These are phyloP conservation scores for Hericium erinaceus DNA, from an alignment of 768 basidiomycete genomes.

Conservation along the genomic window DNA sequence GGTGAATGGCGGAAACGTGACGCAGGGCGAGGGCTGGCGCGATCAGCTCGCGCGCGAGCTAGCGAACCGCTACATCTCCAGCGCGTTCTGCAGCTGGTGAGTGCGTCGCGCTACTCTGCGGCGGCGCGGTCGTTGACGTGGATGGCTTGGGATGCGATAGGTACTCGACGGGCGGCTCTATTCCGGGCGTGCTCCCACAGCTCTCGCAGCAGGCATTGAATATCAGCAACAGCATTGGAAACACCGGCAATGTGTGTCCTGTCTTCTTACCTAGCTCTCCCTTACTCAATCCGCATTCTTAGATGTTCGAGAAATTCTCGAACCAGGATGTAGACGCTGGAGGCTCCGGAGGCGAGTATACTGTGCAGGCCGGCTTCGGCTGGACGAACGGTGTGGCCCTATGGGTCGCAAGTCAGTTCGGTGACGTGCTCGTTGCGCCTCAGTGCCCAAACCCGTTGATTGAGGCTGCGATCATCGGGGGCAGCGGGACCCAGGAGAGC, in stretches of 20 bases:
- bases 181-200: slow-evolving; percentile 57
- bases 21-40: slow-evolving; percentile 55
- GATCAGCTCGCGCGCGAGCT: slow-evolving; percentile 56
- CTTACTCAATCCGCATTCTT: neutral
- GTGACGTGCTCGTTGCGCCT: slow-evolving; percentile 48
- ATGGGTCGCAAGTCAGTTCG: slow-evolving; percentile 66
- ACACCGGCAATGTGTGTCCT: slow-evolving; percentile 64
- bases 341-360: slow-evolving; percentile 81
- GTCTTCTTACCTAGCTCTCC: neutral
- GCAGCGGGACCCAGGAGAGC: no score
- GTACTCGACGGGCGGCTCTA: slow-evolving; percentile 83
- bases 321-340: slow-evolving; percentile 68
- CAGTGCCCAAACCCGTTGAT: slow-evolving; percentile 42
- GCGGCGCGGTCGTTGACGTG: neutral
- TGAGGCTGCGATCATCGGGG: neutral
- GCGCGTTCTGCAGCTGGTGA: slow-evolving; percentile 85
- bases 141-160: slow-evolving; percentile 23
- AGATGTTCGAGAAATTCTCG: slow-evolving; percentile 92
- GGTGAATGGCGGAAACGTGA: slow-evolving; percentile 59
- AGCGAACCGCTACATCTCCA: slow-evolving; percentile 78
- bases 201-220: slow-evolving; percentile 65
- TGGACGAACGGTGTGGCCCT: slow-evolving; percentile 84
- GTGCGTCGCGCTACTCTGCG: slow-evolving; percentile 14
- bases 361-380: slow-evolving; percentile 75
- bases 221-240: slow-evolving; percentile 52